Base-by-base conservation (phyloP, 192 early-diverging fungal genomes). In the Backusella macrospora region DNA sequence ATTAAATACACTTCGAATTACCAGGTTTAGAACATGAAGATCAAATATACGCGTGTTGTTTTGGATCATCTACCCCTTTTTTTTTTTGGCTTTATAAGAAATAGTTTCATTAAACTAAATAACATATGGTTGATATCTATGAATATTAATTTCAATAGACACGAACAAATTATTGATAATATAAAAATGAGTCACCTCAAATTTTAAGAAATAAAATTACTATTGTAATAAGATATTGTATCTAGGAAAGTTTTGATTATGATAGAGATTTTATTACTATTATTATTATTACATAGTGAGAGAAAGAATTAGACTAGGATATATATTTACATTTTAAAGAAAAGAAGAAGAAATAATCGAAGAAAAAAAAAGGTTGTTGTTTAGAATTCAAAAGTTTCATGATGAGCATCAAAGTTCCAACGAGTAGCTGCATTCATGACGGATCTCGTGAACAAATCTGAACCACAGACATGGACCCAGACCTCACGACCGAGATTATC, bases 361-460 rank as follows among this genome's bases (percentile, higher is more conserved):
- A 18, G 63, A 68, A 55, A 39, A 68, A 62, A 23, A 18, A 42
- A 42, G 14, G 1, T 5, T 46, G 9, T 62, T n/a, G 49, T 62
- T 59, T 73, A 84, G 45, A 84, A 78, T 26, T 82, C 83, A 64
- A 82, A 84, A 43, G 76, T 82, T 74, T 84, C 83, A 34, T 68
- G 44, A 46, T 82, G 80, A 39, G 71, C 71, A 16, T 73, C 68
- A 68, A 79, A 78, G 13, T 76, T 68, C 43, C 72, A 47, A 13
- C 65, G 45, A 10, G 75, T 44, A 23, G 78, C 83, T 23, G 69
- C 62, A 18, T 80, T 82, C n/a, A 64, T 55, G 0, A 80, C 78
- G 18, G 47, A 26, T 49, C 71, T 45, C 38, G 80, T 75, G 69
- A 84, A 80, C 10, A 49, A 29, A 44, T 65, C 39, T 0, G 81